Base-by-base conservation (phyloP, 2,329 filamentous ascomycete species). In the Ophiocordyceps camponoti-rufipedis region DNA sequence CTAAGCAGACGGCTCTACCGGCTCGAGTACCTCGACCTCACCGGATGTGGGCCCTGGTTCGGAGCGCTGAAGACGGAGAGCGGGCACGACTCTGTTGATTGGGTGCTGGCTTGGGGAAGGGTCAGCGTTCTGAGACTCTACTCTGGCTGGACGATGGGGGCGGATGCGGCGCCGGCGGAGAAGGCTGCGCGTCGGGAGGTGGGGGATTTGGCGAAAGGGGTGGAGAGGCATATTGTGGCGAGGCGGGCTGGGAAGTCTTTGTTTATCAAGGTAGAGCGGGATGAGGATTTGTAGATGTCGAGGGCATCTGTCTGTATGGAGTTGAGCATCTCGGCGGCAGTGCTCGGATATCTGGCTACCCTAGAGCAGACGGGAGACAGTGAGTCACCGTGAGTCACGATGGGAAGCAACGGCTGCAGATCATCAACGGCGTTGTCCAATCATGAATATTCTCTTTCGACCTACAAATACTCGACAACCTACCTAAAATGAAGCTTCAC, bases 21-120 rank as follows among this genome's bases (percentile, higher is more conserved):
- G 16, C 64, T 81, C 2, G 74, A 79, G 54, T 75, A 73, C 44
- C 62, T 81, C 8, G 75, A 80, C 53, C 57, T 81, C 38, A 77
- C 72, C 0, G 77, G 76, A 1, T 80, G 77, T 50, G 60, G 58
- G 0, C 56, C 66, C 14, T 81, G 77, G 77, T 64, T 66, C 47
- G 60, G 61, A 43, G 72, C 71, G 10, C 58, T 78, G 44, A 64
- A 61, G 50, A 46, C 55, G 13, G 51, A 55, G 41, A 65, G 62
- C 0, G 66, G 66, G 29, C 63, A 67, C 35, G 68, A 72, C 45
- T 62, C 56, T 35, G 61, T 77, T 10, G 73, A 78, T 51, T 78
- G 74, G 74, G 61, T 58, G 0, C 63, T 62, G 4, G 61, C 66
- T 39, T 75, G 72, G 72, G 68, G 71, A 28, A 74, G 74, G 55